Base-by-base conservation (phyloP, 2,329 filamentous ascomycete genomes). In the Diaporthe ampelina region DNA sequence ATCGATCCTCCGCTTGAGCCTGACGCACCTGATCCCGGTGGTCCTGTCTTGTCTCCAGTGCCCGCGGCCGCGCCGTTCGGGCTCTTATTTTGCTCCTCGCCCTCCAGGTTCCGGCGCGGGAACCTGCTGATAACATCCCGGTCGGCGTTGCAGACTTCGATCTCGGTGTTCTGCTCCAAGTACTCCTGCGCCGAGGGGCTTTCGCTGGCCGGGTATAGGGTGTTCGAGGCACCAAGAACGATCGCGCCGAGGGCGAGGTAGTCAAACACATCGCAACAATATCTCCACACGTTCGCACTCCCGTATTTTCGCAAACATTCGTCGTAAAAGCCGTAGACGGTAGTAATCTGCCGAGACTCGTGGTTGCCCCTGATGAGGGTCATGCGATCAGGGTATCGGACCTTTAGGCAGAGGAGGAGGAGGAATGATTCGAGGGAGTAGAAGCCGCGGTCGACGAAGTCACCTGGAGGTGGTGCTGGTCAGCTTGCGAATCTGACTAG, bases 211-310 rank as follows among this genome's bases (percentile, higher is more conserved):
- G 86, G 81, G 26, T 88, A 83, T 78, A 94, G 83, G 77, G 88
- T 83, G 88, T 93, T 86, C 83, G 94, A 88, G 85, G 97, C 95
- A 77, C 97, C 97, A n/a, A 98, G 90, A 9, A 97, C 94, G 77
- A 98, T 92, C 61, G 95, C 95, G 70, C 94, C 95, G 7, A 98
- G 90, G 7, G 95, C 95, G 29, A 99, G 91, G 83, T 98, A 98
- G 85, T 99, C 96, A 82, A 99, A 99, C 5, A 98, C 94, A 80
- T 99, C 97, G 85, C 95, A 98, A 86, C 95, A 99, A 82, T 98
- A 96, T 72, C 94, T 90, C 96, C 96, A 98, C 1, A 98, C 96
- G 79, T 98, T 98, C 50, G 96, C 95, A 81, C 94, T 97, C 75
- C 96, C 96, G 81, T 98, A 98, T 85, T 98, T 98, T 71, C 96